Percentiles rank a stretch among this genome's conserved stretches.
These are phyloP conservation scores for Melastoma candidum DNA, from an alignment of 441 rosid genomes.

Conservation along the genomic window DNA sequence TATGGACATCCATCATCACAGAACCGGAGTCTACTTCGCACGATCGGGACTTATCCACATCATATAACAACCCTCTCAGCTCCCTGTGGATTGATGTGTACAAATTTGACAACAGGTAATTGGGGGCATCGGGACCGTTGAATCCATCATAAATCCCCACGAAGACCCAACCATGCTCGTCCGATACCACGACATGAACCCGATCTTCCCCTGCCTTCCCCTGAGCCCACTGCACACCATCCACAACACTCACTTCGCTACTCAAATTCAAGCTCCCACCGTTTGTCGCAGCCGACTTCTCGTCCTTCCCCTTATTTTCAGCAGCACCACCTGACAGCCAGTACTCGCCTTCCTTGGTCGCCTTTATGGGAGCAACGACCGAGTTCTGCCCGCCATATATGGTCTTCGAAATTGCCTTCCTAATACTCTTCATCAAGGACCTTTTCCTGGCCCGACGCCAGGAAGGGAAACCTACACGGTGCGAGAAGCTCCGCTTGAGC, in stretches of 20 bases:
- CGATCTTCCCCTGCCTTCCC: slow-evolving; percentile 81
- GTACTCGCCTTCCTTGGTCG: slow-evolving; percentile 9
- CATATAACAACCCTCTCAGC: slow-evolving; percentile 38
- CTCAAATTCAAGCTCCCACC: slow-evolving; percentile 20
- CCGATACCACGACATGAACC: slow-evolving; percentile 52
- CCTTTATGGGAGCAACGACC: background rate
- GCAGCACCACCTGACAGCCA: slow-evolving; percentile 14
- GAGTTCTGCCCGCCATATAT: slow-evolving; percentile 16
- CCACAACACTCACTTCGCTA: slow-evolving; percentile 28
- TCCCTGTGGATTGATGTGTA: slow-evolving; percentile 40
- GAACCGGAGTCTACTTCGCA: too few relatives aligned
- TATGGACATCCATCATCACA: too few relatives aligned
- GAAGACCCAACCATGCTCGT: slow-evolving; percentile 60
- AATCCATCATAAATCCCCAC: slow-evolving; percentile 72
- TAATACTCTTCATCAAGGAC: slow-evolving; percentile 18
- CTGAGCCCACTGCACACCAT: slow-evolving; percentile 53
- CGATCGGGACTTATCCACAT: slow-evolving; percentile 1
- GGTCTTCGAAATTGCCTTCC: slow-evolving; percentile 20
- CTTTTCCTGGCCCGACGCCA: slow-evolving; percentile 19
- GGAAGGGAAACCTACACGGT: slow-evolving; percentile 13
- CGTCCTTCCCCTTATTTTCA: slow-evolving; percentile 9
- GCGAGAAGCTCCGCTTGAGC: slow-evolving; percentile 29
- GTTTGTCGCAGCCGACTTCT: slow-evolving; percentile 24
- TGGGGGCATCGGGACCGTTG: slow-evolving; percentile 68
- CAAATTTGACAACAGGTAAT: slow-evolving; percentile 40